phyloP scores from a whole-genome alignment of 352 stramenopile genomes.

The Pythium folliculosum region DNA sequence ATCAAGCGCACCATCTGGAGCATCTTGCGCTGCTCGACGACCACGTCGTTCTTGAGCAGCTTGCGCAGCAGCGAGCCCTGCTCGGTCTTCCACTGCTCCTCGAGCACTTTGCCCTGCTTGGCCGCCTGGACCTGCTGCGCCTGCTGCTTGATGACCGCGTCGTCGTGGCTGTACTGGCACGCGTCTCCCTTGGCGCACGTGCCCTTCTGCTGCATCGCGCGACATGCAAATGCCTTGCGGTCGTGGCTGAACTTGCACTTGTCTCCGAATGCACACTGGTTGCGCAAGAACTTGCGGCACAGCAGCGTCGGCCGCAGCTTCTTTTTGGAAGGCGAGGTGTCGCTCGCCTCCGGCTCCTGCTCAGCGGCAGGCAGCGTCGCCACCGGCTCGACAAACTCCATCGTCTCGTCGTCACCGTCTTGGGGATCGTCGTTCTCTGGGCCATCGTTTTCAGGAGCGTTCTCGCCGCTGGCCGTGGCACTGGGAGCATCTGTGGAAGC shows the following conservation, averaged over 20 bases:
- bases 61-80: constrained; percentile 73
- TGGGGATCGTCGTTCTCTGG: constrained; percentile 35
- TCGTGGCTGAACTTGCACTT: constrained; percentile 79
- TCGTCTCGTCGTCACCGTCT: constrained; percentile 23
- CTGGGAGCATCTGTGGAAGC: background rate
- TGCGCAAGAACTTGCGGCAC: constrained; percentile 71
- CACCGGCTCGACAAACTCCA: constrained; percentile 21
- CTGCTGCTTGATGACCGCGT: constrained; percentile 33
- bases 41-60: constrained; percentile 71
- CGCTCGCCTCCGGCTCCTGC: background rate
- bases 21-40: constrained; percentile 69
- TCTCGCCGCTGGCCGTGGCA: background rate
- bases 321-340: constrained; percentile 41
- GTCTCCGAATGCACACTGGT: constrained; percentile 59
- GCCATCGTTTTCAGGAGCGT: background rate
- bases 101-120: constrained; percentile 44
- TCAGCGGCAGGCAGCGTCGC: background rate
- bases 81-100: constrained; percentile 67
- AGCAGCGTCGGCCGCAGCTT: constrained; percentile 47
- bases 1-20: constrained; percentile 76
- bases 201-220: constrained; percentile 55
- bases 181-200: constrained; percentile 54
- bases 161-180: constrained; percentile 68
- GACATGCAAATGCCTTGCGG: constrained; percentile 57
- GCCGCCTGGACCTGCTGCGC: constrained; percentile 32